Base-by-base conservation (phyloP, 257 asterid species). In the Cruciata laevipes region DNA sequence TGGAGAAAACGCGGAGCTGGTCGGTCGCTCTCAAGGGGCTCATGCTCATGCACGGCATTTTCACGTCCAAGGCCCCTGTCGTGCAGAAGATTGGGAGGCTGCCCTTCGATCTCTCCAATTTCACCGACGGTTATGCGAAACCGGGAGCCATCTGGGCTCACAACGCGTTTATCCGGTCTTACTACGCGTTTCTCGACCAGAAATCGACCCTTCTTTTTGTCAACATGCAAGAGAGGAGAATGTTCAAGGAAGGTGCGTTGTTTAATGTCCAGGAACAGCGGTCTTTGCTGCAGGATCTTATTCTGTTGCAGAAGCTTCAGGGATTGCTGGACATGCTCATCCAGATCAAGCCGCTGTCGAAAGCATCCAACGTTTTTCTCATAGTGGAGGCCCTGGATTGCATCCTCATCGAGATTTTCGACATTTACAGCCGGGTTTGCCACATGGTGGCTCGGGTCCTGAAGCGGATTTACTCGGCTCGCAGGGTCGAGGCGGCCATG, bases 31-130 rank as follows among this genome's bases (percentile, higher is more conserved):
- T 90, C 0, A 94, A 94, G 20, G 87, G 85, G 5, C 80, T 94
- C 70, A 80, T 81, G 78, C 89, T 94, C 0, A 79, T 86, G 82
- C 99, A 94, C 56, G 81, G 78, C 37, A 75, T 90, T 61, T 67
- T 77, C 70, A 78, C 82, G 3, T 64, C 81, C 12, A 66, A 73
- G n/a, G 21, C 74, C 63, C 78, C 89, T 20, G 82, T 81, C 59
- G 82, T 82, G 5, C 73, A 64, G 6, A 66, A 37, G 23, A 86
- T 94, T 62, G 99, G 99, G 0, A 73, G 95, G 27, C 74, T 94
- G 35, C 99, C 97, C 2, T 90, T 90, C 58, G 97, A 94, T 71
- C 77, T 94, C 3, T 94, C 96, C 21, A 53, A 69, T 70, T 90
- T 94, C 75, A 66, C 21, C 7, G 95, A 85, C 61, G 87, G 80